Conservation (phyloP, 768 basidiomycete genomes). For the Naganishia vishniacii region DNA sequence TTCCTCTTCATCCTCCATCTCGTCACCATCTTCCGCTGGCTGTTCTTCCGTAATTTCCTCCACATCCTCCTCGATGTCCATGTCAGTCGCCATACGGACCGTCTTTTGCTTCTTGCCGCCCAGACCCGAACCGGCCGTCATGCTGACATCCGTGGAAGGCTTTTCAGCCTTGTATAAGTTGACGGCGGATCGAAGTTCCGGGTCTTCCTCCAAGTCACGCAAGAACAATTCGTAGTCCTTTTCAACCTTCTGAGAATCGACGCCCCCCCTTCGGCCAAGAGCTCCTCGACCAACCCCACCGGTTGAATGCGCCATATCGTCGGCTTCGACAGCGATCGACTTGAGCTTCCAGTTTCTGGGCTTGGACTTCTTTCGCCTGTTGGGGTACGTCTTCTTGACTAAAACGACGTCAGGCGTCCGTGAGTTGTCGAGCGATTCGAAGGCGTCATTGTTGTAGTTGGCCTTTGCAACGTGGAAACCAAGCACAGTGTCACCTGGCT, state of each 20-base stretch:
- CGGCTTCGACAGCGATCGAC: conserved; percentile 86
- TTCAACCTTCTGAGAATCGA: conserved; percentile 87
- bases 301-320: conserved; percentile 75
- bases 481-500: conserved; percentile 87
- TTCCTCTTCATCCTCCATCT: conserved; percentile 58
- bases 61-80: conserved; percentile 52
- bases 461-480: conserved; percentile 82
- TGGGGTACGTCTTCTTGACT: conserved; percentile 91
- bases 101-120: conserved; percentile 51
- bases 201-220: conserved; percentile 88
- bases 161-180: conserved; percentile 74
- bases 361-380: conserved; percentile 82
- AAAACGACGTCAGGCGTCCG: conserved; percentile 86
- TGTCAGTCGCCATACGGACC: conserved; percentile 53
- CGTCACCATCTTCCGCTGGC: conserved; percentile 50
- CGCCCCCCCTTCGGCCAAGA: conserved; percentile 81
- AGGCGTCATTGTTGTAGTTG: conserved; percentile 90
- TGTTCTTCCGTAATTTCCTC: conserved; percentile 50
- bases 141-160: conserved; percentile 46
- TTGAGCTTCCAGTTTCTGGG: conserved; percentile 78
- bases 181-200: conserved; percentile 76
- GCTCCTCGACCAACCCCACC: conserved; percentile 61
- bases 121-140: conserved; percentile 31
- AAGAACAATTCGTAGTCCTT: conserved; percentile 96
- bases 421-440: conserved; percentile 58